Evolutionary conservation across 805 yeast genomes (phyloP).

Genomic region (Saccharomyces eubayanus): DNA sequence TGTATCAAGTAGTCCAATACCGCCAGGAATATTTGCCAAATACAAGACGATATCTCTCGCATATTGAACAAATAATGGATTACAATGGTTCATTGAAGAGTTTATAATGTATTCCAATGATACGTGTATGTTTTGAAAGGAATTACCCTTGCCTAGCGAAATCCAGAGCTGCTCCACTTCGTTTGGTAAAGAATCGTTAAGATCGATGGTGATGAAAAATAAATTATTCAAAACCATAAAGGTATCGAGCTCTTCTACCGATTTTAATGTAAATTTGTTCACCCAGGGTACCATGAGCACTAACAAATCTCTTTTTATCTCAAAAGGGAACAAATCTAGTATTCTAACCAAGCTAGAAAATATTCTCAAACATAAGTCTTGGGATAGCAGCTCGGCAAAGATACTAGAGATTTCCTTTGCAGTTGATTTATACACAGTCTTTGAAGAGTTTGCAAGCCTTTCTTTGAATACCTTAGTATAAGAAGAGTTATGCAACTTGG

Average conservation of each 20-base stretch:
- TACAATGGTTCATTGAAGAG: slow-evolving; percentile 61
- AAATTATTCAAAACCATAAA: slow-evolving; percentile 73
- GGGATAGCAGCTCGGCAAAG: slow-evolving; percentile 53
- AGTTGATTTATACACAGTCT: slow-evolving; percentile 81
- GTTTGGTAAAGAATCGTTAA: slow-evolving; percentile 63
- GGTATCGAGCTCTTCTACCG: slow-evolving; percentile 37
- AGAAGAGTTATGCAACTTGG: slow-evolving; percentile 45
- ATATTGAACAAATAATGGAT: slow-evolving; percentile 65
- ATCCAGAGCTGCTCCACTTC: slow-evolving; percentile 96
- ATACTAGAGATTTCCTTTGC: slow-evolving; percentile 69
- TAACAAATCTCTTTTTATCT: slow-evolving; percentile 66
- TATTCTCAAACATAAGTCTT: slow-evolving; percentile 50
- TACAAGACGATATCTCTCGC: slow-evolving; percentile 78
- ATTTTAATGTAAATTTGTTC: slow-evolving; percentile 63
- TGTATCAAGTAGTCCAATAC: slow-evolving; percentile 47
- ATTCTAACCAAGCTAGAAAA: slow-evolving; percentile 65
- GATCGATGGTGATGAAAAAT: slow-evolving; percentile 76
- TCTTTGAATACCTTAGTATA: slow-evolving; percentile 55
- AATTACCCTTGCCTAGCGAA: slow-evolving; percentile 73
- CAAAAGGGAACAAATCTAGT: slow-evolving; percentile 51
- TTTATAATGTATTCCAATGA: slow-evolving; percentile 63
- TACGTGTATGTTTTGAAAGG: slow-evolving; percentile 57
- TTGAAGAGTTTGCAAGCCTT: slow-evolving; percentile 63
- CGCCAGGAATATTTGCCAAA: slow-evolving; percentile 47
- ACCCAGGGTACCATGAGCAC: slow-evolving; percentile 87